Evolutionary conservation across 306 rosid genomes (phyloP).

Genomic region (Casuarina equisetifolia): DNA sequence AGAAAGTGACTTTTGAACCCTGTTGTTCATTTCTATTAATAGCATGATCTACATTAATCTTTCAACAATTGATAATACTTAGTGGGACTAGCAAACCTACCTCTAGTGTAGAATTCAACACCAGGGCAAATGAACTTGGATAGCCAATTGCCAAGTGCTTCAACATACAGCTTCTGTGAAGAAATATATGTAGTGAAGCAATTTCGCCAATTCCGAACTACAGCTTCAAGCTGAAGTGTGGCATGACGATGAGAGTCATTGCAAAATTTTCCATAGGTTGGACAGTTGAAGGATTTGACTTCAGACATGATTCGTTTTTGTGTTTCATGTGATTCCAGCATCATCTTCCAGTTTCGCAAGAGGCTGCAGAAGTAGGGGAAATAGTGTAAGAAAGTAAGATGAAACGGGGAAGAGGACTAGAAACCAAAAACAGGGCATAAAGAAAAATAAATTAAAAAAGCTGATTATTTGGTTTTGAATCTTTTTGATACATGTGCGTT

Average conservation of each 20-base stretch:
- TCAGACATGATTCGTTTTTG: constrained; percentile 73
- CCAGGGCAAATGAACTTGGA: constrained; percentile 76
- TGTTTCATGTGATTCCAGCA: constrained; percentile 88
- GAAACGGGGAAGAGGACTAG: too few species aligned
- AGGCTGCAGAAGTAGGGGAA: constrained; percentile 51
- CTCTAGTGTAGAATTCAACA: constrained; percentile 64
- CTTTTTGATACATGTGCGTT: too few species aligned
- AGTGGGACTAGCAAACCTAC: constrained; percentile 41
- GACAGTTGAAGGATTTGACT: constrained; percentile 67
- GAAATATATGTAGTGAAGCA: constrained; percentile 65
- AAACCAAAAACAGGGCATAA: too few species aligned
- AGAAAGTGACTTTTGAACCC: too few species aligned
- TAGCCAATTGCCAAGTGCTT: constrained; percentile 84
- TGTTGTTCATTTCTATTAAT: too few species aligned
- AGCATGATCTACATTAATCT: too few species aligned
- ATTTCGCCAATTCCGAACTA: constrained; percentile 74
- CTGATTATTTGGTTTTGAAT: too few species aligned
- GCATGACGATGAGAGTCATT: constrained; percentile 74
- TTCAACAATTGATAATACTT: constrained; percentile 51
- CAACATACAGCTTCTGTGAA: constrained; percentile 73
- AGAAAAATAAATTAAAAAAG: too few species aligned
- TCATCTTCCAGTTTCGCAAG: constrained; percentile 64
- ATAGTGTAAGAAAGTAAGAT: too few species aligned
- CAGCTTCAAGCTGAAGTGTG: constrained; percentile 66
- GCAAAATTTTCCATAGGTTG: constrained; percentile 59